A percentile compares a stretch with the other conserved stretches of the same genome.
Evolutionary conservation across 2,329 filamentous ascomycete genomes (phyloP).

Genomic region (Coniochaeta sp.): DNA sequence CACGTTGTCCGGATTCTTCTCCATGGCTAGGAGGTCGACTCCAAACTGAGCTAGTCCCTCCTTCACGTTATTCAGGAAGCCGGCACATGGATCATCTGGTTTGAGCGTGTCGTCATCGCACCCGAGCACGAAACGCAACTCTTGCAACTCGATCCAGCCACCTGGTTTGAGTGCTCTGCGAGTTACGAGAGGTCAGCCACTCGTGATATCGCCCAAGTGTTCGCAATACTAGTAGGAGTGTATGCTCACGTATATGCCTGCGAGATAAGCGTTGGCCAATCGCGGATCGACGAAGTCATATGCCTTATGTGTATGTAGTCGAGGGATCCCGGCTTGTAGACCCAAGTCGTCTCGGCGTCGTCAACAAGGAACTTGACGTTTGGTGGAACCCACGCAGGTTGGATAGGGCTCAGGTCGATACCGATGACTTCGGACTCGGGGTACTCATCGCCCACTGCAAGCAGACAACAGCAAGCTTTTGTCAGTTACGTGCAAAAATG

Average conservation of each 20-base stretch:
- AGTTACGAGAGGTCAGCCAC: neutral
- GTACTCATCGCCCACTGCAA: slow-evolving; percentile 6
- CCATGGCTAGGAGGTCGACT: slow-evolving; percentile 20
- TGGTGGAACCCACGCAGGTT: slow-evolving; percentile 32
- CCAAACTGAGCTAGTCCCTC: slow-evolving; percentile 21
- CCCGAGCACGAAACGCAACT: slow-evolving; percentile 3
- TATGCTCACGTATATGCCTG: slow-evolving; percentile 22
- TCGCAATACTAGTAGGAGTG: slow-evolving; percentile 5
- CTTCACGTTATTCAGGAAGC: slow-evolving; percentile 8
- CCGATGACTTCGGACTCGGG: slow-evolving; percentile 26
- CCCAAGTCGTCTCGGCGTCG: slow-evolving; percentile 26
- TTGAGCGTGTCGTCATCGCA: slow-evolving; percentile 13
- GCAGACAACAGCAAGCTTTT: neutral
- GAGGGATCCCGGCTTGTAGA: slow-evolving; percentile 25
- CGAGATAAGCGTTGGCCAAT: slow-evolving; percentile 27
- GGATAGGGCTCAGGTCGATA: slow-evolving; percentile 43
- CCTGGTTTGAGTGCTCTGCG: slow-evolving; percentile 12
- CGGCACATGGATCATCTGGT: slow-evolving; percentile 4
- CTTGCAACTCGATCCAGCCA: slow-evolving; percentile 12
- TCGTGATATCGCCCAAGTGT: neutral
- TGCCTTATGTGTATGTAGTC: slow-evolving; percentile 27
- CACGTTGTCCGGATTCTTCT: slow-evolving; percentile 10
- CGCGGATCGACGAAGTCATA: slow-evolving; percentile 11
- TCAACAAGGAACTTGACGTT: slow-evolving; percentile 28
- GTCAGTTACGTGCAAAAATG: neutral